Evolutionary conservation across 1,284 basidiomycete genomes (phyloP), one percentile per base, ranked within the genome.

Genomic region (Cryptococcus deneoformans): DNA sequence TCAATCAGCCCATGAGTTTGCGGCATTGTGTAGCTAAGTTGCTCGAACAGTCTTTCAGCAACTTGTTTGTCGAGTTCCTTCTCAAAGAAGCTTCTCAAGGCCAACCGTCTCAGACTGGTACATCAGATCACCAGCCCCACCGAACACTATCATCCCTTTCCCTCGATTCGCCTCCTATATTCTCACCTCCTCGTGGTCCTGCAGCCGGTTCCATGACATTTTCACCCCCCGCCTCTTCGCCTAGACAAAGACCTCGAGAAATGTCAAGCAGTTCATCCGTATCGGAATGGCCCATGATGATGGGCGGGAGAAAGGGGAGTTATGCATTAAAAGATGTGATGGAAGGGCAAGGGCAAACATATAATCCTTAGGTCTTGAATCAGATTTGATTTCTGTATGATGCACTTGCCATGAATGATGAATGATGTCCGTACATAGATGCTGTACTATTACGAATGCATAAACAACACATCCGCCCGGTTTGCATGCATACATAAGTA

Each of bases 11-110:
- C n/a, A n/a, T n/a, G 29, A 29, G 29, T 29, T 29, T 29, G 29
- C 29, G 29, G 29, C 29, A 29, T 29, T 29, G 29, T 29, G 29
- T 29, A n/a, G 65, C 29, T 29, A 29, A 29, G 2, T 29, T 29
- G 29, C 29, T 29, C 29, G 29, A 4, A 29, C 29, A 95, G 90
- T 92, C 90, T 0, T 96, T 96, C 79, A 92, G 90, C 46, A 88
- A 91, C 54, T 83, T 95, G 11, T 97, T 92, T 86, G 92, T 97
- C 52, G 93, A 97, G 77, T 97, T 94, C 72, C 83, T 97, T 2
- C 85, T 96, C 63, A 93, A 92, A 44, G 91, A 95, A 80, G 87
- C 91, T 0, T 83, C 84, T 3, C 77, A 78, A 59, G 76, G 76
- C 8, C 71, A 75, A 57, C 50, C 52, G 12, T 45, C 54, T 38